A percentile compares a stretch with the other conserved stretches of the same genome.
Conservation (phyloP, 228 moss, liverwort and hornwort genomes). For the Sphagnum fallax region DNA sequence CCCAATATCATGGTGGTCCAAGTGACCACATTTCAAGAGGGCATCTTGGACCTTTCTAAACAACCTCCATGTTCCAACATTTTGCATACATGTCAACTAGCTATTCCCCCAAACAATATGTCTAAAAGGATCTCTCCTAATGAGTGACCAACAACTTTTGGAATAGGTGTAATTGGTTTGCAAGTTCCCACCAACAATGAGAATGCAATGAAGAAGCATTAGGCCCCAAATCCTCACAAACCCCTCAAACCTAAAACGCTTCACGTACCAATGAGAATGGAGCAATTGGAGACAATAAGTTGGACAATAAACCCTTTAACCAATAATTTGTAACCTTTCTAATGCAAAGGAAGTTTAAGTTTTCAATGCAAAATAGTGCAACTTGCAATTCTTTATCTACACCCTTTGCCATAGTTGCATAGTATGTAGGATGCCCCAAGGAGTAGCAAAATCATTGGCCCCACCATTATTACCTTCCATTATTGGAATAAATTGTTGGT, state of each 20-base stretch:
- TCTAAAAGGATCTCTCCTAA: slow-evolving; percentile 57
- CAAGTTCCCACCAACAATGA: slow-evolving; percentile 46
- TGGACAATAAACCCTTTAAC: background rate
- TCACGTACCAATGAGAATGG: slow-evolving; percentile 41
- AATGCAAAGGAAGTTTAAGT: background rate
- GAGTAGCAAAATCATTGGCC: background rate
- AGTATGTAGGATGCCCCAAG: background rate
- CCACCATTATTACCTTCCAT: too few relatives aligned
- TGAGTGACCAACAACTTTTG: slow-evolving; percentile 78
- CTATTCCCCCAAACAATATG: slow-evolving; percentile 15
- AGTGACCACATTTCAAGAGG: too few relatives aligned
- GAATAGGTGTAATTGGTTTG: slow-evolving; percentile 56
- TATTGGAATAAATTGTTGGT: too few relatives aligned
- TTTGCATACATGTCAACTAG: too few relatives aligned
- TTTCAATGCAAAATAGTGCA: slow-evolving; percentile 9
- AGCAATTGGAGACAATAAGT: background rate
- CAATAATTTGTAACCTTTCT: background rate
- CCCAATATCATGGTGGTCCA: too few relatives aligned
- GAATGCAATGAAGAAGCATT: slow-evolving; percentile 48
- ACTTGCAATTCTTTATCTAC: slow-evolving; percentile 9
- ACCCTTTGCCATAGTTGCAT: background rate
- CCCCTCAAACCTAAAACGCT: slow-evolving; percentile 65
- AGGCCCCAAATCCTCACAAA: slow-evolving; percentile 44
- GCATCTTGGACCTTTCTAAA: too few relatives aligned
- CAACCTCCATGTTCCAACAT: too few relatives aligned